phyloP scores from a whole-genome alignment of 1,284 basidiomycete genomes.

The Sporisorium reilianum region DNA sequence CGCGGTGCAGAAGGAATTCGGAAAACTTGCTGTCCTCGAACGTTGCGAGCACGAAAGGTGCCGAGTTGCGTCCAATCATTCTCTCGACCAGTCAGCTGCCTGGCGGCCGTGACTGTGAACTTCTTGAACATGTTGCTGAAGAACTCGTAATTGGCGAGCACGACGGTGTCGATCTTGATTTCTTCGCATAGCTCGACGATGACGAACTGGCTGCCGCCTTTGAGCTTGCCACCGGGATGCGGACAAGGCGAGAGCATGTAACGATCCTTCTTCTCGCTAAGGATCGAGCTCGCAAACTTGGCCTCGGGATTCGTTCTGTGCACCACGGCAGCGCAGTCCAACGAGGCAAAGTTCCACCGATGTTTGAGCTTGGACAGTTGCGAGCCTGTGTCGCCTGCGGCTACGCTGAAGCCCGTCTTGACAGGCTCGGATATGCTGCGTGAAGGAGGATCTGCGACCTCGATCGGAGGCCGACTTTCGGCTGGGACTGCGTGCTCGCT shows the following conservation, averaged over 20 bases:
- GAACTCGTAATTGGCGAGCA: constrained; percentile 97
- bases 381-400: constrained; percentile 42
- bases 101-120: constrained; percentile 85
- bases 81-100: constrained; percentile 79
- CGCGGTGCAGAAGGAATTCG: constrained; percentile 42
- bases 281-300: constrained; percentile 84
- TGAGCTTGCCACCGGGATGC: constrained; percentile 14
- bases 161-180: constrained; percentile 93
- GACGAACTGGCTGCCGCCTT: constrained; percentile 77
- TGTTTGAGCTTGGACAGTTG: constrained; percentile 61
- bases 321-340: constrained; percentile 92
- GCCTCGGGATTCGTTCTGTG: constrained; percentile 84
- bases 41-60: constrained; percentile 86
- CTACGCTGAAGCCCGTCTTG: constrained; percentile 22
- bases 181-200: constrained; percentile 97
- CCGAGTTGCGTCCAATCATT: constrained; percentile 74
- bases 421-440: not conserved
- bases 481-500: not conserved
- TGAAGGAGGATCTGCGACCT: not conserved
- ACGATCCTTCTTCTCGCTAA: constrained; percentile 89
- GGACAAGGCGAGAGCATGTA: constrained; percentile 98
- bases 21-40: constrained; percentile 84
- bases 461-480: not conserved
- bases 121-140: constrained; percentile 97
- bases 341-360: constrained; percentile 88